Base-by-base conservation (phyloP, 108 stramenopile species). In the Pseudonitzschia multistriata region DNA sequence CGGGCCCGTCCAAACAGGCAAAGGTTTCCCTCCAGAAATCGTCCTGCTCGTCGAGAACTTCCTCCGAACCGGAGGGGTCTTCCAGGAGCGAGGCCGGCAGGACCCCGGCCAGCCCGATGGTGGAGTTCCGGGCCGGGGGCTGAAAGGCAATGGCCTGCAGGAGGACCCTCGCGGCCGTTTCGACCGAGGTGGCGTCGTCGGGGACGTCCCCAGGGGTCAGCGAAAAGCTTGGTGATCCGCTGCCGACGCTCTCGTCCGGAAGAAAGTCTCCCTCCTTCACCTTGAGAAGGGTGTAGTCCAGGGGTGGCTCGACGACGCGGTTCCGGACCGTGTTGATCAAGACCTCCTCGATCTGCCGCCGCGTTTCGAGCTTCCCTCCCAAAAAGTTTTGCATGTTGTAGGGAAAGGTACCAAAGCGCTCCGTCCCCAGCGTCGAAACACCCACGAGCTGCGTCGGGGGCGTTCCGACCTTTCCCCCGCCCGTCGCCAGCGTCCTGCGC, bases 241-340 rank as follows among this genome's bases (percentile, higher is more conserved):
- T 49, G 27, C 35, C 52, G 37, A 37, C 59, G 48, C 24, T 56
- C 0, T 53, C 62, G 29, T 55, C 14, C 24, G 33, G 34, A 33
- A 55, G 37, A 28, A 49, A 53, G 24, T 76, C 71, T 30, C 85
- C 53, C 34, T 89, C 88, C 31, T 86, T 88, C 31, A 90, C 65
- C 76, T 94, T 94, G 61, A 87, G 79, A 65, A 94, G 78, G 1
- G 90, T 94, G 60, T 85, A 94, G 73, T 91, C 93, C 68, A 91
- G 66, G 25, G 84, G 62, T 30, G 81, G 83, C 48, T 82, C 83
- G 11, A 40, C 70, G 7, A 69, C 74, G 24, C 83, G 75, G 19
- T 82, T 57, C 50, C 77, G 57, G 22, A 88, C 82, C 10, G 76
- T 79, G 11, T 74, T 72, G 28, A 83, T 69, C 37, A 91, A 28